These are phyloP conservation scores for Podaxis mareebaensis DNA, from an alignment of 768 basidiomycete species.

Conservation along the genomic window DNA sequence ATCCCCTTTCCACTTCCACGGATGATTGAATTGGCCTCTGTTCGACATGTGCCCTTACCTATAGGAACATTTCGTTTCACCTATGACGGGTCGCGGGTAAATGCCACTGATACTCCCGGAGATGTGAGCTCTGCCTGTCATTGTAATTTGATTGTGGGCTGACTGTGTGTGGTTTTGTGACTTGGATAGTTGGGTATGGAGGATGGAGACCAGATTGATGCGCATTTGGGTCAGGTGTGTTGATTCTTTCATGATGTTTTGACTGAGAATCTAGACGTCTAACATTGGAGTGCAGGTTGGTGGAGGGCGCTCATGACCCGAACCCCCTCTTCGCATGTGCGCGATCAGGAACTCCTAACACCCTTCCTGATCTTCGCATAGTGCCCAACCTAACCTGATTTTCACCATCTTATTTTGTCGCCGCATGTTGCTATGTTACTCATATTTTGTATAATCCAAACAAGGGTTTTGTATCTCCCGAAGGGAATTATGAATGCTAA, in stretches of 20 bases:
- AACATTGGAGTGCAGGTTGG: background rate
- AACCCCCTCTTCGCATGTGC: too few species aligned
- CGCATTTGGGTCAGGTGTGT: conserved; percentile 55
- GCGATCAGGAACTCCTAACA: background rate
- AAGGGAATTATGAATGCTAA: background rate
- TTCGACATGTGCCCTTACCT: background rate
- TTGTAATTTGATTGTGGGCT: background rate
- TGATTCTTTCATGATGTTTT: background rate
- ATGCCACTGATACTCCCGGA: conserved; percentile 51
- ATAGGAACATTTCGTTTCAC: conserved; percentile 66
- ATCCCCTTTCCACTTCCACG: background rate
- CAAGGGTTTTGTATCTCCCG: background rate
- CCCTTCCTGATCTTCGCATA: background rate
- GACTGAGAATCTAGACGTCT: background rate
- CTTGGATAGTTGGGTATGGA: conserved; percentile 53
- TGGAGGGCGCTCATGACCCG: background rate
- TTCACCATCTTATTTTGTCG: background rate
- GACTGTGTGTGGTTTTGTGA: background rate
- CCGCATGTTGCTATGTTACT: background rate
- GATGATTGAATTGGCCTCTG: background rate
- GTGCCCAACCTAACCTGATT: background rate
- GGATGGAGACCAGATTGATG: conserved; percentile 65
- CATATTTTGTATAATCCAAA: background rate
- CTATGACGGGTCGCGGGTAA: conserved; percentile 53
- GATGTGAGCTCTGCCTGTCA: conserved; percentile 36